Base-by-base conservation (phyloP, 2,329 filamentous ascomycete species). In the Fusarium xylarioides region DNA sequence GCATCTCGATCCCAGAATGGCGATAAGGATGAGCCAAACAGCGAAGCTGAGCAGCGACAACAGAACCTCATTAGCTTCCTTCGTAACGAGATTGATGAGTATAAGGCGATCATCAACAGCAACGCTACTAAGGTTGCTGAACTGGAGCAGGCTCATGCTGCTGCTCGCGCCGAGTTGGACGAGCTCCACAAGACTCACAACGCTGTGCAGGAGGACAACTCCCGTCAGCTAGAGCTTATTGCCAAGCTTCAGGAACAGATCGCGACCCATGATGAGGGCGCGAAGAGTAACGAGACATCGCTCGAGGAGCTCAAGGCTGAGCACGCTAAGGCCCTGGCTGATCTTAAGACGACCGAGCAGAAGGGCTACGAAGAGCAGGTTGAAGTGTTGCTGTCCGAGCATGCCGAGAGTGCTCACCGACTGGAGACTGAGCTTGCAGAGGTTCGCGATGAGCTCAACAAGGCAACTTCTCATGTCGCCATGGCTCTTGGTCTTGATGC, bases 61-160 rank as follows among this genome's bases (percentile, higher is more conserved):
- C 84, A 91, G 65, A 85, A 88, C 40, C 83, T 91, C 53, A 83
- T 93, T 38, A 83, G 86, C 40, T 86, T 85, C 49, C 83, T 98
- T 46, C 92, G 93, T 70, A 87, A 83, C 66, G 92, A 97, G 79
- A 91, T 98, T 59, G 91, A 95, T 57, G 91, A 94, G 79, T 95
- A 97, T 83, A 95, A 93, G 83, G 84, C 87, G 7, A 89, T 93
- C 42, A 91, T 97, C 76, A 87, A 88, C 71, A 87, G 85, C 73
- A 93, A 95, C 76, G 86, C 90, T 18, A 80, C 87, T 43, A 93
- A 91, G 76, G 91, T 97, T 35, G 86, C 90, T 7, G 89, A 93
- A 73, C 86, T 97, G 19, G 94, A 97, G 81, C 84, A 91, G 71
- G 89, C 91, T 8, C 92, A 97, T 79, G 81, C 88, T 37, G 86